Base-by-base conservation (phyloP, 768 basidiomycete species). In the Agaricus subrufescens region DNA sequence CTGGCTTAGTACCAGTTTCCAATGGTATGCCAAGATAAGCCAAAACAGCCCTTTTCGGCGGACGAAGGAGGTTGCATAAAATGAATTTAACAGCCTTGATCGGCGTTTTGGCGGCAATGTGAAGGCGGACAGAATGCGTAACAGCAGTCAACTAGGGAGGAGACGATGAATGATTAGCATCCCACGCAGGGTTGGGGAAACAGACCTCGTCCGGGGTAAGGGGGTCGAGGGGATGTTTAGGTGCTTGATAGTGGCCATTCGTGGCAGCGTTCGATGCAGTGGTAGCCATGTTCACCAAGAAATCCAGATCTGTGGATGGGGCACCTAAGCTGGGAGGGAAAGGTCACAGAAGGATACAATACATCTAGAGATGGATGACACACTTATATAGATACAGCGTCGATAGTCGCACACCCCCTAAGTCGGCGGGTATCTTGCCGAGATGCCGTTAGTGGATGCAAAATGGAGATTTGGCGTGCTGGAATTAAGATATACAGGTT, bases 21-120 rank as follows among this genome's bases (percentile, higher is more conserved):
- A 86, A 67, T 2, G 91, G 83, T 45, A 94, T 91, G 4, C 87
- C 87, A 44, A 95, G 82, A 58, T 77, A 78, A 2, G 91, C 86
- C 39, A 95, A 82, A 19, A 94, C 92, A 12, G 75, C 79, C 58
- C 76, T 81, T 75, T 94, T 92, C 0, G 87, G 85, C 1, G 91
- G 83, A 12, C 83, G 85, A 27, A 91, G 73, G 3, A 91, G 78
- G 58, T 71, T 74, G 56, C 80, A 81, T 2, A 82, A 83, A 46
- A 91, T 80, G 68, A 92, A 92, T 63, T 86, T 86, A 61, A 90
- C 71, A 1, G 87, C 87, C 61, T 85, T 87, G 14, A 83, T 78
- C 56, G 85, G 76, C 43, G 81, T 81, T 49, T 76, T 71, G 34
- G 71, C 69, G 30, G 75, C 72, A 15, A 82, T 73, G 60, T 84